A percentile compares a stretch with the other conserved stretches of the same genome.
These are phyloP conservation scores for Zarea fungicola DNA, from an alignment of 2,329 filamentous ascomycete genomes.

Conservation along the genomic window DNA sequence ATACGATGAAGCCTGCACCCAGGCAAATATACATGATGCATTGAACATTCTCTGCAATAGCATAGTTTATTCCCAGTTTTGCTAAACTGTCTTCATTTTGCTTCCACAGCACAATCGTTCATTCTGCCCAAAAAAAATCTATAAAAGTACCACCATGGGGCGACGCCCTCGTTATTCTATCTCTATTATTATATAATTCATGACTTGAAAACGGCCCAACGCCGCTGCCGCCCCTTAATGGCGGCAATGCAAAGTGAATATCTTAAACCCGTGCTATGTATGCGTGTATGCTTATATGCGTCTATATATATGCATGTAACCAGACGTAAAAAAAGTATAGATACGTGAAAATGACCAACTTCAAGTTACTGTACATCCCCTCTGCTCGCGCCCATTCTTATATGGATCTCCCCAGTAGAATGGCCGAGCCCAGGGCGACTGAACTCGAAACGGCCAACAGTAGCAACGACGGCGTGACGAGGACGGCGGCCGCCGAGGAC, in stretches of 20 bases:
- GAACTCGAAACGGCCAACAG: slow-evolving; percentile 23
- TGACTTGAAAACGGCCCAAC: background rate
- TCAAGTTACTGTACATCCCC: too few species aligned
- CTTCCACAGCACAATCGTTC: too few species aligned
- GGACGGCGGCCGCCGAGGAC: slow-evolving; percentile 43
- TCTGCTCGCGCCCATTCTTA: background rate
- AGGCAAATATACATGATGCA: slow-evolving; percentile 3
- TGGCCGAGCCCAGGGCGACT: slow-evolving; percentile 16
- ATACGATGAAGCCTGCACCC: background rate
- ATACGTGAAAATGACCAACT: too few species aligned
- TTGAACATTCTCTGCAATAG: background rate
- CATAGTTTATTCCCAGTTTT: background rate
- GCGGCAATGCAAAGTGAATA: background rate
- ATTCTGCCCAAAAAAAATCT: too few species aligned
- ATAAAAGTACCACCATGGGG: too few species aligned
- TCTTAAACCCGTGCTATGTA: background rate
- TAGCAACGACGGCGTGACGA: slow-evolving; percentile 18
- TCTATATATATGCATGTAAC: too few species aligned
- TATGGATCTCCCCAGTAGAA: slow-evolving; percentile 17
- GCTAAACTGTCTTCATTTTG: background rate
- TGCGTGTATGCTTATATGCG: background rate
- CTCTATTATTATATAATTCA: background rate
- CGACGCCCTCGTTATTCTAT: background rate
- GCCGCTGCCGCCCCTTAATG: background rate
- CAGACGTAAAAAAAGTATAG: too few species aligned